Base-by-base conservation (phyloP, 495 filamentous ascomycete genomes). In the Trichoderma gamsii region DNA sequence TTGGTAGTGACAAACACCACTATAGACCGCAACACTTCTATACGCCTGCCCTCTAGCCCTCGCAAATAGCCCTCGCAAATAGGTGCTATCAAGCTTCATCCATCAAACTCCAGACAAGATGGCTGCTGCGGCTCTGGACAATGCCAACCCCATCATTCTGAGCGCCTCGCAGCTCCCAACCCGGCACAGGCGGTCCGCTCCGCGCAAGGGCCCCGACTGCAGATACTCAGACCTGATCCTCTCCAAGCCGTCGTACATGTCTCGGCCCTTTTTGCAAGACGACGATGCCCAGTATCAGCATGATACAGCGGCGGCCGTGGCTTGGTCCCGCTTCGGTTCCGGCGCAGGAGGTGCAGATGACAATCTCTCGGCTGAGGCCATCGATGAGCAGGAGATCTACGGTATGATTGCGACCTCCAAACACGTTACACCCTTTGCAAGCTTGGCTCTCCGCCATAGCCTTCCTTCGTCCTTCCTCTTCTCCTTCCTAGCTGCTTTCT, bases 331-430 rank as follows among this genome's bases (percentile, higher is more conserved):
- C 56, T 32, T 61, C 56, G 56, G 56, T 61, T 23, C 56, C 56
- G 56, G 25, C 56, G 27, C 25, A 61, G 56, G 56, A 61, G 56
- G 23, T 18, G 41, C 41, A 8, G 86, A 86, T 51, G 72, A 89
- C 65, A 86, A 92, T 61, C 79, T 86, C 21, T 75, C 80, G 7
- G 81, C 87, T 32, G 93, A 97, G 70, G 90, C 88, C 38, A 95
- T 99, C 69, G 95, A 99, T 72, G 92, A 92, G 75, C 96, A 97
- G 74, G 95, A 99, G 77, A 91, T 99, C 29, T 99, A 92, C 73
- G 93, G 93, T 96, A 82, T 71, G 84, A 71, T 63, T n/a, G 49
- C 18, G 18, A 52, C 49, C 49, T 21, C 49, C 49, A 25, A 52
- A 21, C 44, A 49, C 4, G 44, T 25, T 64, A 63, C 35, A 41